These are phyloP conservation scores for Coemansia sp. DNA, from an alignment of 192 early-diverging fungal species.

Conservation along the genomic window DNA sequence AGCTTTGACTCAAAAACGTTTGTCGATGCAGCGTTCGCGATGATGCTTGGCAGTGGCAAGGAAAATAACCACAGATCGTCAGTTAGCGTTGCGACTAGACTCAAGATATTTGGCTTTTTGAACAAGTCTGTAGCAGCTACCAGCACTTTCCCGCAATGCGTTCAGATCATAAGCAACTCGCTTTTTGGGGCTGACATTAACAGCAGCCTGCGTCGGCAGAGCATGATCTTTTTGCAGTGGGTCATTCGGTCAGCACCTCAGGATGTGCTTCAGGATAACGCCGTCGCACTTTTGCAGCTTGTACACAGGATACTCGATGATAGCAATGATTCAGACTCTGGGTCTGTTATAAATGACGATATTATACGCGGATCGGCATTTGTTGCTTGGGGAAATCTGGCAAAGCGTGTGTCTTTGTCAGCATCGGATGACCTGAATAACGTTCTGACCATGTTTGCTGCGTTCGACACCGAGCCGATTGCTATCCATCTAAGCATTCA, in stretches of 20 bases:
- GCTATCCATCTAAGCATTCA: conserved; percentile 79
- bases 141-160: conserved; percentile 65
- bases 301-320: conserved; percentile 57
- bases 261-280: conserved; percentile 61
- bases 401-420: conserved; percentile 69
- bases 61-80: conserved; percentile 22
- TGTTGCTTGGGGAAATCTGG: conserved; percentile 76
- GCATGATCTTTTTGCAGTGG: conserved; percentile 90
- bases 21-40: conserved; percentile 54
- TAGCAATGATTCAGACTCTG: neutral
- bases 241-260: conserved; percentile 68
- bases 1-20: conserved; percentile 68
- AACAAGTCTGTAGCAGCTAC: conserved; percentile 66
- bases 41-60: conserved; percentile 62
- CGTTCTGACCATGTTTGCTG: conserved; percentile 67
- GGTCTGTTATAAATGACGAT: conserved; percentile 56
- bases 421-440: conserved; percentile 64
- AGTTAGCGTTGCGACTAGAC: conserved; percentile 19
- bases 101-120: conserved; percentile 39
- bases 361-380: conserved; percentile 79
- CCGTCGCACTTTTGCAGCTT: conserved; percentile 68
- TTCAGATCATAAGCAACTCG: conserved; percentile 77
- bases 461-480: conserved; percentile 54
- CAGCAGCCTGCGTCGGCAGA: conserved; percentile 66
- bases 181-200: conserved; percentile 70